Evolutionary conservation across 2,329 filamentous ascomycete genomes (phyloP).

Genomic region (Aspergillus brunneoviolaceus): DNA sequence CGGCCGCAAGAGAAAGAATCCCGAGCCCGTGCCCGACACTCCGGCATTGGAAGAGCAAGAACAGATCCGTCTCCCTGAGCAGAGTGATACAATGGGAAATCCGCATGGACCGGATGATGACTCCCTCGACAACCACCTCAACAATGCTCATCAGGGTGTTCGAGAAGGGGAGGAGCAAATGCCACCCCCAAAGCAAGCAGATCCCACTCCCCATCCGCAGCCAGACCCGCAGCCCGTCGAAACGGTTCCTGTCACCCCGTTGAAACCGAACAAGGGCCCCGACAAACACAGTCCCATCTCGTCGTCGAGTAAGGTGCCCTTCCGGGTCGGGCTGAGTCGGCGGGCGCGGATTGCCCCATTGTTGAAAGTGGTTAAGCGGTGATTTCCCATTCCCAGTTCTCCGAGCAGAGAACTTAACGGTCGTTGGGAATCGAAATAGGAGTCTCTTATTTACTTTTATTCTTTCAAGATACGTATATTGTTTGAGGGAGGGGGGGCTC

Average conservation of each 20-base stretch:
- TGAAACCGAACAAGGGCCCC: slow-evolving; percentile 28
- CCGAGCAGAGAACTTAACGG: neutral
- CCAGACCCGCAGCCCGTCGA: neutral
- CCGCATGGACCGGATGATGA: neutral
- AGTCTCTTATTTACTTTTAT: neutral
- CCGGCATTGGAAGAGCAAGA: neutral
- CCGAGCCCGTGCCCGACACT: neutral
- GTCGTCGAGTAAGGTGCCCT: slow-evolving; percentile 40
- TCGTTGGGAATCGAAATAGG: neutral
- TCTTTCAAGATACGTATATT: neutral
- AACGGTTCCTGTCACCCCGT: neutral
- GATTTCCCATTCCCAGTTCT: neutral
- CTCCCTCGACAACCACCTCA: too few relatives aligned
- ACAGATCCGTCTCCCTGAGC: too few relatives aligned
- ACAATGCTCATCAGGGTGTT: neutral
- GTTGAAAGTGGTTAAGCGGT: slow-evolving; percentile 46
- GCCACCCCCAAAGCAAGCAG: neutral
- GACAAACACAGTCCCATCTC: slow-evolving; percentile 44
- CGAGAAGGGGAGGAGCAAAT: neutral
- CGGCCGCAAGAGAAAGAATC: slow-evolving; percentile 43
- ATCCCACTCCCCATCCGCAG: neutral
- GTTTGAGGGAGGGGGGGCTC: neutral
- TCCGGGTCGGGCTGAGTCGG: slow-evolving; percentile 52
- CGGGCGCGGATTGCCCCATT: slow-evolving; percentile 50
- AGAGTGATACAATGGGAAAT: neutral